These are phyloP conservation scores for Acacia crassicarpa DNA, from an alignment of 306 rosid genomes.

Conservation along the genomic window DNA sequence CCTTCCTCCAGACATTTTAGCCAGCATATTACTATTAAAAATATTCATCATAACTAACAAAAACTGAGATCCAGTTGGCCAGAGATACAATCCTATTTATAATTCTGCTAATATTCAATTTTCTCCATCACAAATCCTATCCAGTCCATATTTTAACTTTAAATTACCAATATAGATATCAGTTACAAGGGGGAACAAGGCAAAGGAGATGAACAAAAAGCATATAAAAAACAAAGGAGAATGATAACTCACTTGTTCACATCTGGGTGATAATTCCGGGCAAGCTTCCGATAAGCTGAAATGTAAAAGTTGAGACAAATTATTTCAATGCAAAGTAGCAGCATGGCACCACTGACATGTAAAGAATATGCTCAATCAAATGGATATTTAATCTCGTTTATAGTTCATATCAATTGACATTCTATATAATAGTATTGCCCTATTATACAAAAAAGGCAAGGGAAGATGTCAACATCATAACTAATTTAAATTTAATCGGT, in stretches of 20 bases:
- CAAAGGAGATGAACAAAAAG: not conserved
- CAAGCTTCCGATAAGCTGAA: constrained; percentile 98
- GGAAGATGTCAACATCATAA: not conserved
- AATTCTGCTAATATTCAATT: too few relatives aligned
- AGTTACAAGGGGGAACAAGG: not conserved
- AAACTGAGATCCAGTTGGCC: too few relatives aligned
- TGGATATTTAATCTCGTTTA: not conserved
- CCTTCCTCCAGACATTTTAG: constrained; percentile 2
- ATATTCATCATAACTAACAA: too few relatives aligned
- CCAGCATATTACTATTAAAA: not conserved
- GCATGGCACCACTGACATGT: not conserved
- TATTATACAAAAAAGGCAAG: constrained; percentile 14
- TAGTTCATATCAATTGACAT: not conserved
- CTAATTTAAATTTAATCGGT: not conserved
- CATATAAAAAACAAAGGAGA: constrained; percentile 1
- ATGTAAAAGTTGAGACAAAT: constrained; percentile 19
- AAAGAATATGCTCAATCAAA: constrained; percentile 4
- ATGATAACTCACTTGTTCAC: constrained; percentile 84
- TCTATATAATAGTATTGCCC: not conserved
- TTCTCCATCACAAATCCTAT: too few relatives aligned
- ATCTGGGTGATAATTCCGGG: constrained; percentile 92
- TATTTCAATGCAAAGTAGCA: constrained; percentile 12
- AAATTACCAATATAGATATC: too few relatives aligned
- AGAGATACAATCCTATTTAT: too few relatives aligned
- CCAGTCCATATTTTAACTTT: too few relatives aligned